phyloP scores from a whole-genome alignment of 805 yeast genomes.

The Blastobotrys peoriensis region DNA sequence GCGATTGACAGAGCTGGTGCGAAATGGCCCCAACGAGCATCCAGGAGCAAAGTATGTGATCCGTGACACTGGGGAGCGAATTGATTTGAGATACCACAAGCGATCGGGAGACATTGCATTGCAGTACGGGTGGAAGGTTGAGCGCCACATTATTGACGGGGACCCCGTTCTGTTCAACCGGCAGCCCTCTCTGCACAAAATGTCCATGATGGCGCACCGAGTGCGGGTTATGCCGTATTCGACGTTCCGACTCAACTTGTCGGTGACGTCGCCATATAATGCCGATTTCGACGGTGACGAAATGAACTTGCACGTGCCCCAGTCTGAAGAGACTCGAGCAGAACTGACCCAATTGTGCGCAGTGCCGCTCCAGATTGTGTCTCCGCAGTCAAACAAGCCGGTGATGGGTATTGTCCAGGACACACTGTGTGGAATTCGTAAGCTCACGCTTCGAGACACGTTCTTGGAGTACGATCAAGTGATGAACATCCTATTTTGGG shows the following conservation, averaged over 20 bases:
- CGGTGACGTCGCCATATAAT: constrained; percentile 98
- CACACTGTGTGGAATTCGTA: constrained; percentile 94
- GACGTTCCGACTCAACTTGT: constrained; percentile 90
- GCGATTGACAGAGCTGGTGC: constrained; percentile 82
- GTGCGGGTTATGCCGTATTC: constrained; percentile 99
- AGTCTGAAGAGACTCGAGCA: constrained; percentile 95
- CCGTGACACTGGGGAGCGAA: constrained; percentile 98
- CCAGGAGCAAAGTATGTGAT: constrained; percentile 99
- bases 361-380: constrained; percentile 94
- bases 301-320: constrained; percentile 99
- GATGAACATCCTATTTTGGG: constrained; percentile 95
- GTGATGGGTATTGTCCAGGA: constrained; percentile 99
- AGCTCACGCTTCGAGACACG: constrained; percentile 85
- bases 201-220: constrained; percentile 99
- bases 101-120: constrained; percentile 97
- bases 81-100: constrained; percentile 92
- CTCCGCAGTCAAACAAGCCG: constrained; percentile 98
- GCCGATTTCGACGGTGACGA: constrained; percentile 99
- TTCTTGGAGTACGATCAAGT: constrained; percentile 90
- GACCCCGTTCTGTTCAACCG: constrained; percentile 98
- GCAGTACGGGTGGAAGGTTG: constrained; percentile 99
- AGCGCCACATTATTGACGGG: constrained; percentile 94
- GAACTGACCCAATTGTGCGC: constrained; percentile 93
- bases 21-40: constrained; percentile 98
- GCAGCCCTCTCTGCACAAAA: constrained; percentile 98